Conservation (phyloP, 2,329 filamentous ascomycete species). For the Neonectria ditissima region DNA sequence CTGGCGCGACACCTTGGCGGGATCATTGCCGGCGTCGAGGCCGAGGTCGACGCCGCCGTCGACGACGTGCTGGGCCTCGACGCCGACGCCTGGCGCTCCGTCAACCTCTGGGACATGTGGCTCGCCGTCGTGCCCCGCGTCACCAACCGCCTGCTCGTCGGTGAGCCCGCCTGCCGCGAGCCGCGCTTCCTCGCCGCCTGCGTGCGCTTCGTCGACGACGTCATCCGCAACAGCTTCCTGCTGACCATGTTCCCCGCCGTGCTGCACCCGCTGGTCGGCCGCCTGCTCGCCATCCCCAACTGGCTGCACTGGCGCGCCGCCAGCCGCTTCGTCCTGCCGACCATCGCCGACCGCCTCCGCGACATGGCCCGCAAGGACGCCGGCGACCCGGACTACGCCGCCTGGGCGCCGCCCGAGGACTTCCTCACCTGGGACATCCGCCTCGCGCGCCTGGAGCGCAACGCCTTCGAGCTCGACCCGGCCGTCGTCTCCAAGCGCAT, state of each 20-base stretch:
- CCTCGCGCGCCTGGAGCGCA: conserved; percentile 59
- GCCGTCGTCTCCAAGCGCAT: conserved; percentile 62
- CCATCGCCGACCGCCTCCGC: conserved; percentile 62
- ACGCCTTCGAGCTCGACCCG: conserved; percentile 58
- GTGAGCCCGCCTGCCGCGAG: conserved; percentile 54
- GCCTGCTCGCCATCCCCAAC: conserved; percentile 58
- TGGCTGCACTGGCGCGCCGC: conserved; percentile 60
- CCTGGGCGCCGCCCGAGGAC: conserved; percentile 63
- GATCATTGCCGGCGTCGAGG: conserved; percentile 56
- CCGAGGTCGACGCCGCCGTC: conserved; percentile 54
- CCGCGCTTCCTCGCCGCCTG: conserved; percentile 59
- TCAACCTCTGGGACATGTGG: conserved; percentile 61
- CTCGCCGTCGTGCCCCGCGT: conserved; percentile 56
- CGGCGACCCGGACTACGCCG: conserved; percentile 54
- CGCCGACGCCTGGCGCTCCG: conserved; percentile 50
- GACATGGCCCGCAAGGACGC: conserved; percentile 57
- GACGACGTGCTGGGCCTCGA: conserved; percentile 51
- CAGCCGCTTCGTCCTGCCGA: conserved; percentile 56
- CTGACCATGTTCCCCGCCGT: conserved; percentile 60
- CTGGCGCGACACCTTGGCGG: conserved; percentile 55
- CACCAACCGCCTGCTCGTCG: conserved; percentile 59
- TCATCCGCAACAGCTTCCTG: conserved; percentile 59
- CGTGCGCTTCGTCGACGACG: conserved; percentile 61
- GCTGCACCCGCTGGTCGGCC: conserved; percentile 63
- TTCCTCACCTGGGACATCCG: conserved; percentile 69